Evolutionary conservation across 2,329 filamentous ascomycete species (phyloP).

Genomic region (Aspergillus arachidicola): DNA sequence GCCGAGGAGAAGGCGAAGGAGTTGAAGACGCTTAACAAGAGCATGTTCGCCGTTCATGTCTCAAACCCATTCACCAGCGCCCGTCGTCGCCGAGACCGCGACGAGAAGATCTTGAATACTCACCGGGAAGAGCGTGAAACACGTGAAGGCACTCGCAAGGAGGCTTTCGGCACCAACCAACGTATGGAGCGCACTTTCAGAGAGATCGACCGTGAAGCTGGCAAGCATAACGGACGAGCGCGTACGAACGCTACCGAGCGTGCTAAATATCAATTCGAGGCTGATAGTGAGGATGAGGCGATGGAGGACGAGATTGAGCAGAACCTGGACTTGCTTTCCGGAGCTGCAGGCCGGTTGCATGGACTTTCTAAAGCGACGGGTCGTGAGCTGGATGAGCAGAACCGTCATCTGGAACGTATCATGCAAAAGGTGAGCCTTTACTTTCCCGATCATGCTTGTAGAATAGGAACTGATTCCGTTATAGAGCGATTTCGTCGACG

Average conservation of each 20-base stretch:
- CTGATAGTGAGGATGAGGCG: slow-evolving; percentile 69
- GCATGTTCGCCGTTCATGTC: slow-evolving; percentile 87
- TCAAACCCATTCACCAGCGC: slow-evolving; percentile 75
- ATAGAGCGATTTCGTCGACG: slow-evolving; percentile 80
- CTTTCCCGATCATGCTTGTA: not conserved
- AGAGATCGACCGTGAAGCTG: slow-evolving; percentile 60
- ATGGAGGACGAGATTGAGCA: slow-evolving; percentile 73
- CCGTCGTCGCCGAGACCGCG: slow-evolving; percentile 64
- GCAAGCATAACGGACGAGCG: slow-evolving; percentile 53
- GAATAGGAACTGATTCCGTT: slow-evolving; percentile 25
- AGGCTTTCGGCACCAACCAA: slow-evolving; percentile 57
- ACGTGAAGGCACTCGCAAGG: slow-evolving; percentile 58
- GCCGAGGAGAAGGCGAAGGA: slow-evolving; percentile 81
- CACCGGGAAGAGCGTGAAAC: slow-evolving; percentile 59
- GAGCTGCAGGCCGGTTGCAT: slow-evolving; percentile 71
- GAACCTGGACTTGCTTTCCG: slow-evolving; percentile 63
- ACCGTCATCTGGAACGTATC: slow-evolving; percentile 75
- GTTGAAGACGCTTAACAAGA: slow-evolving; percentile 80
- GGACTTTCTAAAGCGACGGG: slow-evolving; percentile 73
- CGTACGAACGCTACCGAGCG: slow-evolving; percentile 61
- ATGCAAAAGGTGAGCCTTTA: slow-evolving; percentile 67
- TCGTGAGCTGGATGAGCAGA: slow-evolving; percentile 74
- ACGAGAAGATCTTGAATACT: slow-evolving; percentile 70
- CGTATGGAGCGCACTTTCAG: slow-evolving; percentile 66
- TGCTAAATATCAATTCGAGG: slow-evolving; percentile 76